phyloP scores from a whole-genome alignment of 306 rosid species.

The Ceratonia siliqua region DNA sequence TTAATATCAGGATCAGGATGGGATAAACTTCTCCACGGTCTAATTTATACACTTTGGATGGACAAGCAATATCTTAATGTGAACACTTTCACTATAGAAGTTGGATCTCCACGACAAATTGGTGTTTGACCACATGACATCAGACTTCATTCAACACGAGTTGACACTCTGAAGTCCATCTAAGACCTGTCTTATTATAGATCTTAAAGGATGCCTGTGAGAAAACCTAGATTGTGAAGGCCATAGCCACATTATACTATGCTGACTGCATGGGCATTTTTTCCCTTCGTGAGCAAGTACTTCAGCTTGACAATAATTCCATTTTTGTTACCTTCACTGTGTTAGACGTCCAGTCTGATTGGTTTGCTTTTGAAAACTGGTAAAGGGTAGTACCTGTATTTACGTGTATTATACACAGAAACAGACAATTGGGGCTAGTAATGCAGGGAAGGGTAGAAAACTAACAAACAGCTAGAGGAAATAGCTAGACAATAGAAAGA shows the following conservation, averaged over 20 bases:
- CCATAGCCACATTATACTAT: neutral
- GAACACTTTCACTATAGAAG: neutral
- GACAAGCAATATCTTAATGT: neutral
- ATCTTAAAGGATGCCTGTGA: neutral
- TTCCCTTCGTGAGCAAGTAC: neutral
- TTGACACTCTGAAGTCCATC: neutral
- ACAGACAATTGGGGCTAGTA: neutral
- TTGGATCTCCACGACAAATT: neutral
- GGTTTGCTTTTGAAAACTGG: slow-evolving; percentile 19
- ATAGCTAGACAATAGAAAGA: too few species aligned
- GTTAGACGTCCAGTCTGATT: neutral
- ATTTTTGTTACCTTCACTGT: neutral
- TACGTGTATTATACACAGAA: neutral
- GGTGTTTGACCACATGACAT: neutral
- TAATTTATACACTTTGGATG: neutral
- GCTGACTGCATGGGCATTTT: neutral
- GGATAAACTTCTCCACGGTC: neutral
- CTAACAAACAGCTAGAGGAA: too few species aligned
- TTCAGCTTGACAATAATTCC: neutral
- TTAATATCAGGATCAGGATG: neutral
- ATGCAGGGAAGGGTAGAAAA: too few species aligned
- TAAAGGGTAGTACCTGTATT: neutral
- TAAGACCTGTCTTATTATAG: neutral
- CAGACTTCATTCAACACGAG: neutral
- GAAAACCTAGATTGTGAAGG: neutral